A percentile compares a stretch with the other conserved stretches of the same genome.
phyloP scores from a whole-genome alignment of 176 grass and related monocot species.

The Avena atlantica region DNA sequence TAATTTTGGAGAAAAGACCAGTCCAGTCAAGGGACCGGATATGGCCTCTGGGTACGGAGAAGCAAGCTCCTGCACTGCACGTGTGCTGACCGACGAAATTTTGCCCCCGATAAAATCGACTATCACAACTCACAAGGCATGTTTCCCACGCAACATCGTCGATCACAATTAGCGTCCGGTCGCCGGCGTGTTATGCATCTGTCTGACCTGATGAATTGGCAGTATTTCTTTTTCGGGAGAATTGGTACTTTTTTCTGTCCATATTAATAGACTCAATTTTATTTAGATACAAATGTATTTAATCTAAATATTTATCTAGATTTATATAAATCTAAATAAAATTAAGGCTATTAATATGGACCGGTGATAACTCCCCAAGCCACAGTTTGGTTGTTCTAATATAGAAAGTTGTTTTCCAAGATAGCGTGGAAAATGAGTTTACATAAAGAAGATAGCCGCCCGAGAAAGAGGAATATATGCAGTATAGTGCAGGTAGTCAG shows the following conservation, averaged over 20 bases:
- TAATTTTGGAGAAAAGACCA: not conserved
- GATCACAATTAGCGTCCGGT: not conserved
- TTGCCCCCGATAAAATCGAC: not conserved
- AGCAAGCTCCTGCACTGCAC: not conserved
- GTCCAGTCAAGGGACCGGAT: not conserved
- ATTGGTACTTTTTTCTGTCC: no score
- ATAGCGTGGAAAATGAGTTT: conserved; percentile 2
- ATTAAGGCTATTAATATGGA: not conserved
- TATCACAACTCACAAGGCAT: not conserved
- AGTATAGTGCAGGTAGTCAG: not conserved
- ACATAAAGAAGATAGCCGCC: not conserved
- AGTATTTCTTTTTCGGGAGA: not conserved
- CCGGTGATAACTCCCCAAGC: not conserved
- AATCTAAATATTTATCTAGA: no score
- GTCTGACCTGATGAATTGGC: not conserved
- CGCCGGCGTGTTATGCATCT: not conserved
- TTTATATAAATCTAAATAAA: no score
- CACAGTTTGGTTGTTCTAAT: not conserved
- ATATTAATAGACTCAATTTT: no score
- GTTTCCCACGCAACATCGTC: not conserved
- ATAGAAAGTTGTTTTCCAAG: not conserved
- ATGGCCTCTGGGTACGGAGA: not conserved
- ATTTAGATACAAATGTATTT: no score
- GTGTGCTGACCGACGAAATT: not conserved
- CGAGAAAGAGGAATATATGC: not conserved